Evolutionary conservation across 768 basidiomycete species (phyloP).

Genomic region (Mycena albidolilacea): DNA sequence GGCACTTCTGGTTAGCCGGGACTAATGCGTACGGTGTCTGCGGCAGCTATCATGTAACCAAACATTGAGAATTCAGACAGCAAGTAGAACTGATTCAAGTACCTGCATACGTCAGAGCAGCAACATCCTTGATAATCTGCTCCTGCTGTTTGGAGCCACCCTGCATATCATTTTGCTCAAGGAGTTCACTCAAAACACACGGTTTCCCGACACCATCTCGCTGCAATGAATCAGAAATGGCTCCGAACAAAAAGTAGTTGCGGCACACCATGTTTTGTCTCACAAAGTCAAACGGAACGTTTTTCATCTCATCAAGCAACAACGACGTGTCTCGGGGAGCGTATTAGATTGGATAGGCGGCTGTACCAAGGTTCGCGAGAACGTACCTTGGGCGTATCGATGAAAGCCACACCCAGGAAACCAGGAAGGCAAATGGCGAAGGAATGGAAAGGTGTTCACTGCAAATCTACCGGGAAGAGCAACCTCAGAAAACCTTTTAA

Average conservation of each 20-base stretch:
- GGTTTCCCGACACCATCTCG: constrained; percentile 18
- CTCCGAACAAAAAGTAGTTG: not conserved
- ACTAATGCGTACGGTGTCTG: constrained; percentile 38
- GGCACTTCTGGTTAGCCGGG: not conserved
- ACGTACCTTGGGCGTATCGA: not conserved
- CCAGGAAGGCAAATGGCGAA: constrained; percentile 56
- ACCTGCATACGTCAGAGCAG: constrained; percentile 20
- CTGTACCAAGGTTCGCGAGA: not conserved
- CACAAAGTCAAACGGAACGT: not conserved
- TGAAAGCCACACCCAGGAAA: not conserved
- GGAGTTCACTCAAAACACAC: constrained; percentile 13
- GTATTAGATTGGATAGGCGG: not conserved
- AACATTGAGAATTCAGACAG: not conserved
- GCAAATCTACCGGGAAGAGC: constrained; percentile 42
- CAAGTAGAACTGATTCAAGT: not conserved
- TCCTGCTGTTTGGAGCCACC: not conserved
- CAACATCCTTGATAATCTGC: constrained; percentile 9
- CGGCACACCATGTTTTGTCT: not conserved
- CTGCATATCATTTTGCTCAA: not conserved
- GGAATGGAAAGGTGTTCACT: constrained; percentile 49
- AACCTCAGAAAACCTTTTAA: constrained; percentile 26
- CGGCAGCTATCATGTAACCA: constrained; percentile 17
- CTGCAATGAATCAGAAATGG: not conserved
- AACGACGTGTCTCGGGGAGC: not conserved
- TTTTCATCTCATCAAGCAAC: not conserved